phyloP scores from a whole-genome alignment of 352 stramenopile genomes.

The Pythium plurisporium region DNA sequence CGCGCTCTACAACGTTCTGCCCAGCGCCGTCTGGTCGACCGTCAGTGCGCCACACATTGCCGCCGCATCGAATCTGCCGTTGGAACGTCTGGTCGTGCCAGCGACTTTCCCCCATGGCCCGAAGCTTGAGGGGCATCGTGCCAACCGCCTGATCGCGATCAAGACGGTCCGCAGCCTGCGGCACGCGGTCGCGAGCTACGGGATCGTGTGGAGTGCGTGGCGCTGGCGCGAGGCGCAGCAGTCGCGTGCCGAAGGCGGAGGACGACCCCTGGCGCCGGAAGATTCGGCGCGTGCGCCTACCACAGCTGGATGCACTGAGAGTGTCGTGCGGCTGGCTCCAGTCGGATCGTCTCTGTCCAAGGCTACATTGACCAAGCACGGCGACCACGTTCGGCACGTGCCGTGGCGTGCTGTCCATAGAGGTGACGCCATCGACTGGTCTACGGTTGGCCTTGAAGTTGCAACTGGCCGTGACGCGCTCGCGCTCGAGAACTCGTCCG shows the following conservation, averaged over 20 bases:
- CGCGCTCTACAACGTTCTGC: conserved; percentile 52
- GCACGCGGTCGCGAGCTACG: conserved; percentile 52
- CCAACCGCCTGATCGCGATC: conserved; percentile 37
- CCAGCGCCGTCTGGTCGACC: conserved; percentile 60
- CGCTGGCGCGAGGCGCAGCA: conserved; percentile 18
- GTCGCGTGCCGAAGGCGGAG: neutral
- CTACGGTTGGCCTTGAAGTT: conserved; percentile 12
- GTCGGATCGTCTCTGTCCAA: conserved; percentile 37
- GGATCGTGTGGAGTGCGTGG: conserved; percentile 53
- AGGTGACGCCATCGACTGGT: conserved; percentile 21
- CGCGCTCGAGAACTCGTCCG: no score
- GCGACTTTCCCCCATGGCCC: neutral
- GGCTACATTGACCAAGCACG: conserved; percentile 38
- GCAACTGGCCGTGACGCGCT: no score
- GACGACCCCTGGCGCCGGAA: neutral
- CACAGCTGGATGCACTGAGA: conserved; percentile 23
- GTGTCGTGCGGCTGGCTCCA: conserved; percentile 46
- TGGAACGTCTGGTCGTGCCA: conserved; percentile 27
- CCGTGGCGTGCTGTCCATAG: conserved; percentile 13
- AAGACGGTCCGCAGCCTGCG: conserved; percentile 49
- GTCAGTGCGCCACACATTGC: conserved; percentile 44
- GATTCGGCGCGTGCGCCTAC: conserved; percentile 2
- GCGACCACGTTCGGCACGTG: conserved; percentile 35
- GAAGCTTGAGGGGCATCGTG: conserved; percentile 10
- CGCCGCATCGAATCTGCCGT: conserved; percentile 27